Base-by-base conservation (phyloP, 352 stramenopile genomes). In the Aphanomyces euteiches region DNA sequence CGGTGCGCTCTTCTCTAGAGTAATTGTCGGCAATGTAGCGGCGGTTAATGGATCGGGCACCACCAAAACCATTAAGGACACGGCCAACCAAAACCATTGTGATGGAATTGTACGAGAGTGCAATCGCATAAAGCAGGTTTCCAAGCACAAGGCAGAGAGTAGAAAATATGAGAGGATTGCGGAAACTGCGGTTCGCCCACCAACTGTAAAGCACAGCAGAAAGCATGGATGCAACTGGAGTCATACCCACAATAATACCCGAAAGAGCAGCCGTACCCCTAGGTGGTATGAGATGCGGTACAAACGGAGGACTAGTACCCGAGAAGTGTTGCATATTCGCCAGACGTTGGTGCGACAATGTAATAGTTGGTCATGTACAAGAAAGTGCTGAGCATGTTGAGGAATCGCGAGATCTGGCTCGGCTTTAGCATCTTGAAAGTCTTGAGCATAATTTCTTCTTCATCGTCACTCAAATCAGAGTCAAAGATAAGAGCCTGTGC, bases 361-460 rank as follows among this genome's bases (percentile, higher is more conserved):
- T 98, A 98, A 82, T 98, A 99, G 83, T 99, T 99, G 60, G 89
- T 96, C 93, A 98, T 98, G 83, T 98, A 99, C 40, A 99, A 78
- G 78, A 98, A 97, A 3, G 95, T 98, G 54, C 85, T 96, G 6
- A 90, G 77, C 76, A 98, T 91, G 79, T 99, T 99, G 63, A 99
- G 84, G 57, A 90, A 78, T 50, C 88, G 82, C 19, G 88, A 96
- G 12, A 84, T 74, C 61, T 90, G 74, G 4, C 83, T 92, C 10
- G 56, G 39, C 45, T 69, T 73, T 6, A 82, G 73, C 15, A 78
- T 73, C 54, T 82, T 86, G 74, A 92, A 83, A 56, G 86, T 76
- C 40, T 79, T 70, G 72, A 89, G 89, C 66, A 70, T 73, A 17
- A 78, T 77, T 47, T 93, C 86, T 40, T 92, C 87, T 77, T 94